Conservation (phyloP, 371 early-diverging fungal species). For the Mortierella sp. region DNA sequence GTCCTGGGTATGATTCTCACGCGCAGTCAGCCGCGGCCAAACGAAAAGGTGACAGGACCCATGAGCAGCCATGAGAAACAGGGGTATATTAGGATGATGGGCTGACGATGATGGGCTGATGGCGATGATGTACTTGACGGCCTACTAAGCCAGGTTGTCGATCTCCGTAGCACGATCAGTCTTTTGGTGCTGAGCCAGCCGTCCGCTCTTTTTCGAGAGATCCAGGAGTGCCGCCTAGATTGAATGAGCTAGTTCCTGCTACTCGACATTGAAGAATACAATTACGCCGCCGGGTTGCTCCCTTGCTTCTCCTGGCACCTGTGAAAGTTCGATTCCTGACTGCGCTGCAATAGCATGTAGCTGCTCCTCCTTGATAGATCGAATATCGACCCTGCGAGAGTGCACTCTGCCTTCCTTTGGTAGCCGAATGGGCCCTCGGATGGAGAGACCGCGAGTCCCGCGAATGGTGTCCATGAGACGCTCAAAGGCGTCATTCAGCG, state of each 20-base stretch:
- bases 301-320: slow-evolving; percentile 21
- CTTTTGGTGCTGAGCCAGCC: no score
- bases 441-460: slow-evolving; percentile 22
- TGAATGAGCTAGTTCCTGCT: not conserved
- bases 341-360: slow-evolving; percentile 23
- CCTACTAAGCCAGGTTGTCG: no score
- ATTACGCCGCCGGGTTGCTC: slow-evolving; percentile 23
- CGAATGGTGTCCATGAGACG: slow-evolving; percentile 47
- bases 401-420: slow-evolving; percentile 47
- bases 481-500: slow-evolving; percentile 32
- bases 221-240: no score
- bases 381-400: slow-evolving; percentile 40
- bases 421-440: slow-evolving; percentile 43
- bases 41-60: not conserved
- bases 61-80: not conserved
- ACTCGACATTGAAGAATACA: slow-evolving; percentile 39
- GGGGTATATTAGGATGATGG: slow-evolving; percentile 5
- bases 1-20: not conserved
- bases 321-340: slow-evolving; percentile 26
- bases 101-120: no score
- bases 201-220: no score
- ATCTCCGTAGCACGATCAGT: no score
- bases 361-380: slow-evolving; percentile 26
- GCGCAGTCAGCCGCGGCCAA: not conserved
- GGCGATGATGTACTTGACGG: no score